A percentile compares a stretch with the other conserved stretches of the same genome.
phyloP scores from a whole-genome alignment of 768 basidiomycete species.

The Hypholoma sublateritium region DNA sequence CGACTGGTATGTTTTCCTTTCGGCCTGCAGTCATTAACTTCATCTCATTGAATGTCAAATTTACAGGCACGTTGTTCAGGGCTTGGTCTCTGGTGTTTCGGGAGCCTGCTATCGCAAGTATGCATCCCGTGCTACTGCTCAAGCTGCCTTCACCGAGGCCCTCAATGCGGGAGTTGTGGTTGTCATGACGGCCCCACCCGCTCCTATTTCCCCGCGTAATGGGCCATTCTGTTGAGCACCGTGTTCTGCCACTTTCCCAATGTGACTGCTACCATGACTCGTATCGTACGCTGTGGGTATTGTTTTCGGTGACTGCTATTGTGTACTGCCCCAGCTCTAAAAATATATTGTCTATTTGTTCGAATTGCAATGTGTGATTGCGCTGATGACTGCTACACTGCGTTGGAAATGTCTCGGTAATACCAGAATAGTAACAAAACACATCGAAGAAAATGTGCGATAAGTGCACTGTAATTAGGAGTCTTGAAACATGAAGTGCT shows the following conservation, averaged over 20 bases:
- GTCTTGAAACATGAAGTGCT: slow-evolving; percentile 1
- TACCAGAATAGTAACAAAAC: too few species aligned
- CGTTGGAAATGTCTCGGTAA: too few species aligned
- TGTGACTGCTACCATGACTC: background rate
- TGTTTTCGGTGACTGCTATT: background rate
- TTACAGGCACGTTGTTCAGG: background rate
- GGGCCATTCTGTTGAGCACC: too few species aligned
- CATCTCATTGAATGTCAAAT: background rate
- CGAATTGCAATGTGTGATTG: background rate
- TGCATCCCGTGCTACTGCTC: background rate
- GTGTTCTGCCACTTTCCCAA: too few species aligned
- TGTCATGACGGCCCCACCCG: background rate
- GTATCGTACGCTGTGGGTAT: background rate
- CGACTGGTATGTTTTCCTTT: too few species aligned
- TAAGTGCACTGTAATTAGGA: too few species aligned
- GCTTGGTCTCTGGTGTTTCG: background rate
- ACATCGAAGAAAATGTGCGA: too few species aligned
- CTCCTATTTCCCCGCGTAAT: too few species aligned
- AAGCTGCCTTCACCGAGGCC: slow-evolving; percentile 1
- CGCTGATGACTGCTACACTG: too few species aligned
- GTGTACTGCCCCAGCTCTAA: background rate
- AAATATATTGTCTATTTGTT: background rate
- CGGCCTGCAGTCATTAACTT: background rate
- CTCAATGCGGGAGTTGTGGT: background rate
- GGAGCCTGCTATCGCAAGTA: background rate